Evolutionary conservation across 2,329 filamentous ascomycete genomes (phyloP), one percentile per base, ranked within the genome.

Genomic region (Colletotrichum euphorbiae): DNA sequence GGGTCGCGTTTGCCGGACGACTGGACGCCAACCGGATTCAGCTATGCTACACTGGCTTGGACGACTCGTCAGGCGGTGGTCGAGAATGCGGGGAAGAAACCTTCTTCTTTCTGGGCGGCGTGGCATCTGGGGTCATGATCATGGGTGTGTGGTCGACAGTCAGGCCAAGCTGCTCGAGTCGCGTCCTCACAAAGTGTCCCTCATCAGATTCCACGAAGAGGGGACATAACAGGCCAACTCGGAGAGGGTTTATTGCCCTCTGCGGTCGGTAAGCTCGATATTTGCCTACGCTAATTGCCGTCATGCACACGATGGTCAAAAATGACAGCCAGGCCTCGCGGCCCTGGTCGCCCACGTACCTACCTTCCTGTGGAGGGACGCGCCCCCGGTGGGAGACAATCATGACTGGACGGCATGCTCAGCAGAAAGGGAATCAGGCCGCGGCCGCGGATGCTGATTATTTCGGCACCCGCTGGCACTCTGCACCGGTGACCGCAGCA

Each of bases 11-110:
- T 56, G 51, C 42, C n/a, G 45, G 42, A 15, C 9, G 40, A 13
- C 57, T 28, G 38, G 46, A 61, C 2, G 58, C 36, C 17, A 17
- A 38, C n/a, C 36, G 9, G 21, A 52, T 15, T 21, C 43, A 52
- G 45, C 28, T 52, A 64, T 24, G 51, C 52, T 54, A 15, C 0
- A 38, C 33, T 17, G 28, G 13, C 46, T 54, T 31, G 31, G 46
- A 50, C 21, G 36, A 28, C 36, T 21, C 54, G 36, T 38, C 21
- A 21, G 24, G 24, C 24, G 24, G 24, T 24, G 24, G 24, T 24
- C 12, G 21, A 50, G 48, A 68, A 33, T 60, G 66, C 61, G 66
- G 66, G 61, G 61, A 60, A 66, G 24, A 50, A 48, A 43, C 54
- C 61, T 56, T 51, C 19, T 45, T 31, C 15, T 17, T 54, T 31